phyloP scores from a whole-genome alignment of 805 yeast species.

The Kluyveromyces lactis region DNA sequence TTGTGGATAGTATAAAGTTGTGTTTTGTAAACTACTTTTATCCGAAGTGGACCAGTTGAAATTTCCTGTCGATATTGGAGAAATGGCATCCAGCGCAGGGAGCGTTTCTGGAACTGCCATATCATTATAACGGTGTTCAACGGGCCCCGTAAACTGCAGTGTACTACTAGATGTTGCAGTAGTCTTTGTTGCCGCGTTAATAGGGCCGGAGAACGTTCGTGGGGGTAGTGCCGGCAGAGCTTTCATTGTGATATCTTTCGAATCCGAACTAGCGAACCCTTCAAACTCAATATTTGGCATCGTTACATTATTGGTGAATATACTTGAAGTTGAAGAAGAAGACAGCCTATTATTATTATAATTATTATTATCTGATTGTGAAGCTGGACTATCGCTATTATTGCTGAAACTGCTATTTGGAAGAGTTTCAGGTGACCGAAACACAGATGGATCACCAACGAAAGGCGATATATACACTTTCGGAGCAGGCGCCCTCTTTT shows the following conservation, averaged over 20 bases:
- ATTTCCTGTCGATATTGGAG: conserved; percentile 1
- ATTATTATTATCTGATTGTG: neutral
- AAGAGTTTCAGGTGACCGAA: neutral
- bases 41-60: conserved; percentile 1
- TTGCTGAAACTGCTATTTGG: neutral
- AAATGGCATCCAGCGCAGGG: neutral
- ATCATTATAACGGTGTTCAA: no score
- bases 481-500: neutral
- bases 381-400: neutral
- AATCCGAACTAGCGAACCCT: neutral
- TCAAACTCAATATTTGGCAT: conserved; percentile 1
- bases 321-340: neutral
- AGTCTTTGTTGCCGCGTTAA: neutral
- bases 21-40: neutral
- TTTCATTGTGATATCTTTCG: conserved; percentile 5
- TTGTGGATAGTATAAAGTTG: neutral
- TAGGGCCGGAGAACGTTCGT: neutral
- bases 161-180: neutral
- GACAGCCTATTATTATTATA: neutral
- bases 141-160: neutral
- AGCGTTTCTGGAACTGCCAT: neutral
- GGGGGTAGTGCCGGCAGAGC: conserved; percentile 10
- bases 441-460: conserved; percentile 11
- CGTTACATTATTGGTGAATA: neutral
- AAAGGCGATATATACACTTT: conserved; percentile 11